Evolutionary conservation across 2,329 filamentous ascomycete species (phyloP), one percentile per base, ranked within the genome.

Genomic region (Stachybotrys echinatus): DNA sequence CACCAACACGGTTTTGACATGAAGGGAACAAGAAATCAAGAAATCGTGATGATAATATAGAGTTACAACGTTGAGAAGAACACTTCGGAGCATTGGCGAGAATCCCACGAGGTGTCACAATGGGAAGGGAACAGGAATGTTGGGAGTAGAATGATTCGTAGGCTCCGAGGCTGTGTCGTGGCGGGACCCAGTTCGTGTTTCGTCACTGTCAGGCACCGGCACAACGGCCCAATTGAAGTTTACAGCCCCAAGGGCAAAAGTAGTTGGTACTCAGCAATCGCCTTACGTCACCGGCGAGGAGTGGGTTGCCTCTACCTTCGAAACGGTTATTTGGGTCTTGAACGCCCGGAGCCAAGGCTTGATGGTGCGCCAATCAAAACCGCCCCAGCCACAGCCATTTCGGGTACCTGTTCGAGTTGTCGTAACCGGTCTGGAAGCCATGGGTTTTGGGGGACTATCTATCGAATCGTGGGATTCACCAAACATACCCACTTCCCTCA

Each of bases 261-360:
- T 34, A 34, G 27, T 14, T 14, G 27, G 27, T 34, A 34, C 59
- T 59, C 59, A 57, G 58, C 59, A 61, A 61, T 8, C 14, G 5
- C 27, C 27, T 14, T 34, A 34, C 27, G 27, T 34, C 27, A 34
- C 27, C 14, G 27, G 10, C 27, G 5, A 8, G 14, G 27, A 34
- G 5, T 5, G 2, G 27, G 27, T 34, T 34, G 27, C 27, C 5
- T 34, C 10, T 34, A 34, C 27, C 27, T 34, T 14, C 14, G n/a
- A n/a, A n/a, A 34, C 27, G 14, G 27, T 34, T 34, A 14, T 8
- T 8, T 8, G 10, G 5, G 27, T 14, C 27, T 34, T 34, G 27
- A 34, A n/a, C n/a, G n/a, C n/a, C n/a, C n/a, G n/a, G n/a, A n/a
- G 5, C 27, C 27, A 34, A 10, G 27, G 27, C 27, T 34, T 34